Evolutionary conservation across 2,329 filamentous ascomycete species (phyloP).

Genomic region (Fusarium paranaense): DNA sequence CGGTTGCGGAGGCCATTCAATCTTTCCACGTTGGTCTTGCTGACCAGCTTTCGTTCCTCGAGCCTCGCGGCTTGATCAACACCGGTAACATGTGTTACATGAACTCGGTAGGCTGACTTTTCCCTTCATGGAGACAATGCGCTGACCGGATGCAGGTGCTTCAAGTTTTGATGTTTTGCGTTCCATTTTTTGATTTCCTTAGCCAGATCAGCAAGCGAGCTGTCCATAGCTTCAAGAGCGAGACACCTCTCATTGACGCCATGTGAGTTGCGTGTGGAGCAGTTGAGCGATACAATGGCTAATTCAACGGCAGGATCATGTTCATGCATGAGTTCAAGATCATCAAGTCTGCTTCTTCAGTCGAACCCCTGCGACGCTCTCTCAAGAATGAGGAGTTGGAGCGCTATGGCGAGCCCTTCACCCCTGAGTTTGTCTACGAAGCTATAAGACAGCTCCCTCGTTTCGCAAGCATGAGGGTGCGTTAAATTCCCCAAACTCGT

Average conservation of each 20-base stretch:
- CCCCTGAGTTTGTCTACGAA: constrained; percentile 94
- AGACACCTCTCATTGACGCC: constrained; percentile 92
- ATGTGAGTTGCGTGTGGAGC: constrained; percentile 72
- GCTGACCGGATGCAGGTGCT: constrained; percentile 75
- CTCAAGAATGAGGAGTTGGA: constrained; percentile 88
- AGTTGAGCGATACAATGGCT: background rate
- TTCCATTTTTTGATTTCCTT: constrained; percentile 94
- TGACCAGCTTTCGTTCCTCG: constrained; percentile 82
- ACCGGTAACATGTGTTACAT: constrained; percentile 99
- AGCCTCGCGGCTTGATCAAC: constrained; percentile 94
- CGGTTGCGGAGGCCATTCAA: constrained; percentile 81
- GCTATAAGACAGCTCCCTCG: constrained; percentile 87
- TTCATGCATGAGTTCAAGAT: constrained; percentile 93
- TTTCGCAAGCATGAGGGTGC: constrained; percentile 91
- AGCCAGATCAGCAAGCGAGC: constrained; percentile 87
- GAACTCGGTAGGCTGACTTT: constrained; percentile 83
- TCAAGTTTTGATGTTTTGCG: constrained; percentile 93
- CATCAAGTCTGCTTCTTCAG: constrained; percentile 80
- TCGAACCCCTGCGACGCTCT: constrained; percentile 77
- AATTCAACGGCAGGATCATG: constrained; percentile 75
- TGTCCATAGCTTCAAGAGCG: constrained; percentile 91
- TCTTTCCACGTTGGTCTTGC: constrained; percentile 76
- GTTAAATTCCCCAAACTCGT: constrained; percentile 45
- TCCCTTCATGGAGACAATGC: background rate
- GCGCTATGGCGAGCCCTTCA: constrained; percentile 90